Percentiles rank a stretch among this genome's conserved stretches.
Evolutionary conservation across 768 basidiomycete species (phyloP).

Genomic region (Russula dissimulans): DNA sequence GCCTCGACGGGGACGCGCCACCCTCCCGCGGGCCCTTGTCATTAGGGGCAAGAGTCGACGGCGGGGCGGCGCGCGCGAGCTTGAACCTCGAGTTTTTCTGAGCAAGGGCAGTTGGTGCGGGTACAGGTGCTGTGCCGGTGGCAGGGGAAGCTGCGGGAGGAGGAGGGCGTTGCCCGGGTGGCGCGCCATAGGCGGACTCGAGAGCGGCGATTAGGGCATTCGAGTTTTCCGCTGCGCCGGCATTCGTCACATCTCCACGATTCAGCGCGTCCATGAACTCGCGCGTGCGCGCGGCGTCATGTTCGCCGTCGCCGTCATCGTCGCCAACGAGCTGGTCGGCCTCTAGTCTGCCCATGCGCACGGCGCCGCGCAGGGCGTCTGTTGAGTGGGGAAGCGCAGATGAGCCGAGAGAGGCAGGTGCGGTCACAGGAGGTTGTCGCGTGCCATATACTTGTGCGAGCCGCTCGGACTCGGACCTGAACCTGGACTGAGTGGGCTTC

Average conservation of each 20-base stretch:
- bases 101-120: neutral
- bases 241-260: conserved; percentile 27
- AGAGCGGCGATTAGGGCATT: conserved; percentile 12
- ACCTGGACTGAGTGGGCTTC: conserved; percentile 51
- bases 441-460: conserved; percentile 13
- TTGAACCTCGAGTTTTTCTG: conserved; percentile 22
- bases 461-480: conserved; percentile 51
- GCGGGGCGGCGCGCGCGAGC: conserved; percentile 10
- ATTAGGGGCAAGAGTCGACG: neutral
- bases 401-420: conserved; percentile 25
- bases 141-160: neutral
- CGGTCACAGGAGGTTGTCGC: conserved; percentile 14
- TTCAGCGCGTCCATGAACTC: conserved; percentile 24
- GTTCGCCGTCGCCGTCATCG: conserved; percentile 26
- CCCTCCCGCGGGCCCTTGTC: neutral
- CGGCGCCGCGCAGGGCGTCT: conserved; percentile 21
- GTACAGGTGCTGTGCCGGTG: neutral
- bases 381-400: conserved; percentile 26
- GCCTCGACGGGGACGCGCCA: conserved; percentile 22
- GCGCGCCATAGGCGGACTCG: conserved; percentile 9
- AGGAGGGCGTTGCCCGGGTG: neutral
- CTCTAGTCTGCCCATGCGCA: conserved; percentile 27
- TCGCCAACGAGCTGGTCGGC: conserved; percentile 24
- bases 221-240: conserved; percentile 22
- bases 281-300: conserved; percentile 16